Base-by-base conservation (phyloP, 768 basidiomycete genomes). In the Leccinum disarticulatum region DNA sequence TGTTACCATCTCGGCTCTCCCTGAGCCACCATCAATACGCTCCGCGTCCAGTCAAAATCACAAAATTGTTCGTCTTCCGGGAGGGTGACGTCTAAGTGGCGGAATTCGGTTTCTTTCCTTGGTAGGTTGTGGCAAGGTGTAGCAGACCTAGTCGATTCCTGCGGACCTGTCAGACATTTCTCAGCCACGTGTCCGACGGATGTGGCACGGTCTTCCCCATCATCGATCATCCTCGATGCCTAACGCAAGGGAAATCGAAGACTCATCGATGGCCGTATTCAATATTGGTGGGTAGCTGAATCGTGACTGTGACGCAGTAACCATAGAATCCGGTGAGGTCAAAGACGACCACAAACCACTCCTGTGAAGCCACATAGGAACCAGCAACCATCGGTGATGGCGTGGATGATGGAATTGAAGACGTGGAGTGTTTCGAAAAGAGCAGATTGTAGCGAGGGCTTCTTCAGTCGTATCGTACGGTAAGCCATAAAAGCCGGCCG, bases 11-110 rank as follows among this genome's bases (percentile, higher is more conserved):
- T 55, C 13, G 70, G 64, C 50, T 81, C 78, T 53, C 87, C 85
- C 17, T 46, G 43, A 58, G 87, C 88, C n/a, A 87, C 88, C 72
- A 85, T 71, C 59, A 92, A 70, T 52, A 92, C 90, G 64, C 86
- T 88, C 67, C 80, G 77, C 50, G 87, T 87, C 90, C 91, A 93
- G 68, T 90, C 83, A 52, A 84, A 87, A 59, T 78, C 79, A 46
- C 78, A 73, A 52, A 59, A 56, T 41, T 76, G 75, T 25, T 81
- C 80, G 60, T 82, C 77, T 55, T 78, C 67, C 2, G 64, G 54
- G 31, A 73, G 63, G 31, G 62, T 25, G 17, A 74, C 55, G 19
- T 74, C 63, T 54, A 76, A 51, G 57, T 67, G 66, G 65, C 63
- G 58, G 64, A 70, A 60, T 62, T 73, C 55, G 62, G 59, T n/a